These are phyloP conservation scores for Exophiala sp. DNA, from an alignment of 2,329 filamentous ascomycete genomes.

Conservation along the genomic window DNA sequence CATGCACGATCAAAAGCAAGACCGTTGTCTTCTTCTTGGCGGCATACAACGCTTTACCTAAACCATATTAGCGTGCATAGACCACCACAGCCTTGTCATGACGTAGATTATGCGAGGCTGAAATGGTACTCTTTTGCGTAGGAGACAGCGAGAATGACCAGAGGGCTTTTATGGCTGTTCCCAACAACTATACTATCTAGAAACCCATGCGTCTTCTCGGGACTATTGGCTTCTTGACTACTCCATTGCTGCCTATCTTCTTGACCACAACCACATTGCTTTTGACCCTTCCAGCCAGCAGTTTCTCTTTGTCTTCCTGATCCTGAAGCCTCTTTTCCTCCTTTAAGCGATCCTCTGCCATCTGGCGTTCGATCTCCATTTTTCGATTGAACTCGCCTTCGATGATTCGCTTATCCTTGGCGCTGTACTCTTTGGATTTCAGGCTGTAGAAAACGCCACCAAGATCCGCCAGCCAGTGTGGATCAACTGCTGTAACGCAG, in stretches of 20 bases:
- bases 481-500: slow-evolving; percentile 91
- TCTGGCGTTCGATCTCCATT: slow-evolving; percentile 89
- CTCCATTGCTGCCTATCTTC: slow-evolving; percentile 28
- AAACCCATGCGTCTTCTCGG: slow-evolving; percentile 27
- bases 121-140: no score
- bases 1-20: background rate
- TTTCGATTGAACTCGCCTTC: slow-evolving; percentile 89
- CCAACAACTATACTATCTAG: background rate
- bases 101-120: no score
- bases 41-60: background rate
- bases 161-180: background rate
- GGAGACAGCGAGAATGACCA: background rate
- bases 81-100: background rate
- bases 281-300: slow-evolving; percentile 22
- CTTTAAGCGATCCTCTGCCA: slow-evolving; percentile 79
- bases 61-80: slow-evolving; percentile 1
- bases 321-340: slow-evolving; percentile 63
- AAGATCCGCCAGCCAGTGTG: slow-evolving; percentile 93
- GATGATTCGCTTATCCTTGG: slow-evolving; percentile 77
- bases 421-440: slow-evolving; percentile 95
- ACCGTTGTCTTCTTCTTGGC: background rate
- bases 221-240: slow-evolving; percentile 29
- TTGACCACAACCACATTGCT: slow-evolving; percentile 24
- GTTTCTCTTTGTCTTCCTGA: slow-evolving; percentile 37
- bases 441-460: slow-evolving; percentile 96